Percentiles rank a stretch among this genome's conserved stretches.
Evolutionary conservation across 495 filamentous ascomycete genomes (phyloP).

Genomic region (Xylaria acuta): DNA sequence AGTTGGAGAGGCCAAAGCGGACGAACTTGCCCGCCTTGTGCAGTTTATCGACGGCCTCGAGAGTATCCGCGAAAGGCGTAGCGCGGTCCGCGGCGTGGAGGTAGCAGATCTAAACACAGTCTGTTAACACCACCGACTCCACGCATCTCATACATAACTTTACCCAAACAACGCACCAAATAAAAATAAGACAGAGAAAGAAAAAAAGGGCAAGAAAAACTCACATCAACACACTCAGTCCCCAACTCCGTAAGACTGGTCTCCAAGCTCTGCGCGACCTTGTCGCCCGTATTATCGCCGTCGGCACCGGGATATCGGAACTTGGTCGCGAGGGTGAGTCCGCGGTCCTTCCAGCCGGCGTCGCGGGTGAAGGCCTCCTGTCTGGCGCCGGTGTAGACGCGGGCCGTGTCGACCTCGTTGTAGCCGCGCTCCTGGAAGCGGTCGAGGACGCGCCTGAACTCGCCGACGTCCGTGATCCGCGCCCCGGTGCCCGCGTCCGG

Average conservation of each 20-base stretch:
- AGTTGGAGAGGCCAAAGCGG: constrained; percentile 81
- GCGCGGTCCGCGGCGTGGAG: constrained; percentile 84
- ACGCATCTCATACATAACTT: neutral
- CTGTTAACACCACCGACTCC: neutral
- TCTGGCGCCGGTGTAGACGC: constrained; percentile 71
- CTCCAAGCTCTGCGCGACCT: constrained; percentile 66
- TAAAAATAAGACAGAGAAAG: neutral
- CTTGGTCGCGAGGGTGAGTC: constrained; percentile 87
- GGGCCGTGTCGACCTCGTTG: constrained; percentile 81
- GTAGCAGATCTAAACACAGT: constrained; percentile 68
- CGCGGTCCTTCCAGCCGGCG: constrained; percentile 80
- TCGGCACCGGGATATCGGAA: constrained; percentile 66
- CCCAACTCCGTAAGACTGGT: constrained; percentile 73
- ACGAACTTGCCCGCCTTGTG: constrained; percentile 91
- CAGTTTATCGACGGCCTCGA: constrained; percentile 76
- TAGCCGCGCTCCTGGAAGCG: constrained; percentile 76
- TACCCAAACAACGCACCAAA: too few relatives aligned
- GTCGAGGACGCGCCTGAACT: constrained; percentile 70
- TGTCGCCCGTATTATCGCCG: constrained; percentile 65
- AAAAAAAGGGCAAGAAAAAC: constrained; percentile 13
- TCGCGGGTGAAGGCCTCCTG: constrained; percentile 85
- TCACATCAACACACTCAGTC: constrained; percentile 73
- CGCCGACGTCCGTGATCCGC: constrained; percentile 70
- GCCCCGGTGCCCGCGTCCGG: constrained; percentile 62
- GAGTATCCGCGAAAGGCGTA: constrained; percentile 79